Base-by-base conservation (phyloP, 257 asterid species). In the Fraxinus anomala region DNA sequence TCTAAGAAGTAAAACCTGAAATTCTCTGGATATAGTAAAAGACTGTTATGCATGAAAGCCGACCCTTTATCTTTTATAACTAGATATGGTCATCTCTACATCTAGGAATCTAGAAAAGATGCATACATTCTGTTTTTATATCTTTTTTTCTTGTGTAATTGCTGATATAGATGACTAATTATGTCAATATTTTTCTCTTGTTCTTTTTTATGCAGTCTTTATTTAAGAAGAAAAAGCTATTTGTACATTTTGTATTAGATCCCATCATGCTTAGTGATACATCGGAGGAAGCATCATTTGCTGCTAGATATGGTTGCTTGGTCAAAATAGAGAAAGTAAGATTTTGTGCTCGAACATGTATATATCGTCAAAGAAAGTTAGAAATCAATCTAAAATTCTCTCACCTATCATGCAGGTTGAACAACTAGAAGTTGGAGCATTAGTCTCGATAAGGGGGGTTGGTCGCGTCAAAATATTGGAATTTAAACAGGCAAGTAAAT, bases 181-280 rank as follows among this genome's bases (percentile, higher is more conserved):
- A 12, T 5, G 33, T 9, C 56, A 39, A 56, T 73, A 56, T 26
- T 26, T 34, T 73, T 56, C 17, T 65, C 77, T 37, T 49, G 16
- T 44, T 47, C 70, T 47, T 17, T 73, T 26, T 21, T 75, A n/a
- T 81, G 80, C 90, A 89, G 94, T 89, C 92, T 54, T 81, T 93
- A 73, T 86, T 49, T 68, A 81, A 80, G 85, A 88, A 85, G 91
- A 90, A 86, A 68, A 89, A 75, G 81, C 76, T 86, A 70, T 93
- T 91, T 63, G 97, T 93, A 77, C 98, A 93, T 79, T 87, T 93
- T 69, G 94, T 91, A 82, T 82, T 93, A 75, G 96, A 93, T 83
- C 98, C 94, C 76, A 73, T 88, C 72, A 89, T 86, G 36, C 78
- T 89, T 77, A 81, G 83, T 30, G 89, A 83, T 76, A 83, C 88